Evolutionary conservation across 352 stramenopile species (phyloP).

Genomic region (Globisporangium splendens): DNA sequence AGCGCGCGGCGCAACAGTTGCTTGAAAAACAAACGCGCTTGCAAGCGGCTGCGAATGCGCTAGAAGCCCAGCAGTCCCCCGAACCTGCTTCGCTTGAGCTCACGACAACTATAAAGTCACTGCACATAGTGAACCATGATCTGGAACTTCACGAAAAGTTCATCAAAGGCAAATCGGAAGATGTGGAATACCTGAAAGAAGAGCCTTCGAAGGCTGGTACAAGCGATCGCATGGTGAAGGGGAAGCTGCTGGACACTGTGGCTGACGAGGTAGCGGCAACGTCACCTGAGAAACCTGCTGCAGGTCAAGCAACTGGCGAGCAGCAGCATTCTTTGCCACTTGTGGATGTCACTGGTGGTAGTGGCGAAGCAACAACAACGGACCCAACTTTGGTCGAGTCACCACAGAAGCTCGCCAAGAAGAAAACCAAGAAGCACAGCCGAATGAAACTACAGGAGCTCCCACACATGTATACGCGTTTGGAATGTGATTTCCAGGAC

Average conservation of each 20-base stretch:
- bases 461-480: conserved; percentile 60
- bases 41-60: conserved; percentile 18
- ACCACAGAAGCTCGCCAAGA: not conserved
- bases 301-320: conserved; percentile 6
- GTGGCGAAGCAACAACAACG: not conserved
- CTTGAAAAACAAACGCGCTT: conserved; percentile 37
- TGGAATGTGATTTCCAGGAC: conserved; percentile 75
- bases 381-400: not conserved
- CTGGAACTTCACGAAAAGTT: conserved; percentile 66
- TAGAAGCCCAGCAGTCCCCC: not conserved
- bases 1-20: conserved; percentile 35
- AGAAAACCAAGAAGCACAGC: conserved; percentile 14
- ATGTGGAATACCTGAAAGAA: conserved; percentile 57
- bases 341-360: no score
- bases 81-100: conserved; percentile 25
- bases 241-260: conserved; percentile 4
- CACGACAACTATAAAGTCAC: conserved; percentile 36
- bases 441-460: conserved; percentile 28
- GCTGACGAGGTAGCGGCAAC: not conserved
- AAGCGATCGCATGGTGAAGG: not conserved
- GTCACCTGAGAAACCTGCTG: not conserved
- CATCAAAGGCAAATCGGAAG: conserved; percentile 51
- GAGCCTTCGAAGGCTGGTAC: conserved; percentile 15
- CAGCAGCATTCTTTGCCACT: not conserved
- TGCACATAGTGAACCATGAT: conserved; percentile 77